Evolutionary conservation across 202 grass and related monocot species (phyloP), one percentile per base, ranked within the genome.

Genomic region (Schoenoplectus triqueter): DNA sequence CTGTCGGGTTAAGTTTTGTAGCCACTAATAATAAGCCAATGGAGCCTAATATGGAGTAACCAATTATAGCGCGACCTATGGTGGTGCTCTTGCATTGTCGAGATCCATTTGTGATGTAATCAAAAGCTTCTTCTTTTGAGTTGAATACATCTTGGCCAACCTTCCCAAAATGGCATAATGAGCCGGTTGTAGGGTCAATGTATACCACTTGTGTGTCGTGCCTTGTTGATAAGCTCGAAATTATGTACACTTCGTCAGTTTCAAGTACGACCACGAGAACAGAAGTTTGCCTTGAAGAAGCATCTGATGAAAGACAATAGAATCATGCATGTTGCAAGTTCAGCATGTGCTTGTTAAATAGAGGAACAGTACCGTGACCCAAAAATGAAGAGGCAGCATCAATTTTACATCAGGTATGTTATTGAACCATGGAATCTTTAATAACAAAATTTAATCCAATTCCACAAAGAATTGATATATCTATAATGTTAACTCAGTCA

Each of bases 101-200:
- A 39, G 96, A 95, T 63, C 91, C 93, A 4, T 95, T 80, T 9
- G 91, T 99, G 66, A 99, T 82, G 84, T 92, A 89, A 75, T 91
- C 89, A 47, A 99, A 68, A n/a, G 96, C 96, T 10, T 89, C 91
- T 6, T 94, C 91, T 85, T 86, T 83, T 0, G 96, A 95, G 51
- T 89, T 77, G 42, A 99, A 99, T 41, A 93, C 73, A 73, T 95
- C 95, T 80, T 90, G 87, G 48, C 93, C 90, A 1, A 83, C 80
- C 87, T 87, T 92, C 54, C 93, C 91, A 69, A 42, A 49, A 71
- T 95, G 90, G 48, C 87, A 82, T 64, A 99, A 90, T 11, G 69
- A 81, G 0, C 96, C 93, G 0, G 96, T 99, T 69, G 93, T 99
- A 49, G 93, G 93, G 65, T 99, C 96, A 2, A 95, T 89, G 45